phyloP scores from a whole-genome alignment of 2,329 filamentous ascomycete genomes.

The Akanthomyces dipterigenus region DNA sequence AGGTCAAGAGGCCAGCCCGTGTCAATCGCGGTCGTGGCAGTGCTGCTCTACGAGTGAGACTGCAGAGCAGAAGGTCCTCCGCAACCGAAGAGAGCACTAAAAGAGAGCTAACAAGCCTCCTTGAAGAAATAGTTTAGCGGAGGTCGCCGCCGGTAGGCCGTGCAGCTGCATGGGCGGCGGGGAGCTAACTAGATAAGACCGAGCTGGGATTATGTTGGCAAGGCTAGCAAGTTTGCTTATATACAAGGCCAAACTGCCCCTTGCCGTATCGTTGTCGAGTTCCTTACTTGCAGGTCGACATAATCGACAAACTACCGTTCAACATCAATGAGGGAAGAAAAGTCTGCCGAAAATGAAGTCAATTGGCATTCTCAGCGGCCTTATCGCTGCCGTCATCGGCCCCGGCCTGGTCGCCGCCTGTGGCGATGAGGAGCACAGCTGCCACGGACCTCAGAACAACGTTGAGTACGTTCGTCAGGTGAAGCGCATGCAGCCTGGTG shows the following conservation, averaged over 20 bases:
- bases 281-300: neutral
- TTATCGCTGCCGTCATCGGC: constrained; percentile 12
- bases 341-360: constrained; percentile 1
- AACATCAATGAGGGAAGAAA: neutral
- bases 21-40: neutral
- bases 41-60: neutral
- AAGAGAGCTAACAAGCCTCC: neutral
- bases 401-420: constrained; percentile 26
- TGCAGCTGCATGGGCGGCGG: neutral
- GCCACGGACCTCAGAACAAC: constrained; percentile 34
- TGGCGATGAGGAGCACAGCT: constrained; percentile 22
- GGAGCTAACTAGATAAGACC: neutral
- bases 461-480: constrained; percentile 40
- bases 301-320: neutral
- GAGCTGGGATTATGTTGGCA: neutral
- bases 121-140: neutral
- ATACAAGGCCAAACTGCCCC: neutral
- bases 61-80: neutral
- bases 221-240: neutral
- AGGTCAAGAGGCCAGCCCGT: neutral
- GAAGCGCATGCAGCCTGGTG: constrained; percentile 42
- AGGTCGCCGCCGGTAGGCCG: neutral
- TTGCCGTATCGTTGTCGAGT: neutral
- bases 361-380: neutral
- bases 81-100: neutral